Evolutionary conservation across 176 grass and related monocot species (phyloP).

Genomic region (Carex parvula): DNA sequence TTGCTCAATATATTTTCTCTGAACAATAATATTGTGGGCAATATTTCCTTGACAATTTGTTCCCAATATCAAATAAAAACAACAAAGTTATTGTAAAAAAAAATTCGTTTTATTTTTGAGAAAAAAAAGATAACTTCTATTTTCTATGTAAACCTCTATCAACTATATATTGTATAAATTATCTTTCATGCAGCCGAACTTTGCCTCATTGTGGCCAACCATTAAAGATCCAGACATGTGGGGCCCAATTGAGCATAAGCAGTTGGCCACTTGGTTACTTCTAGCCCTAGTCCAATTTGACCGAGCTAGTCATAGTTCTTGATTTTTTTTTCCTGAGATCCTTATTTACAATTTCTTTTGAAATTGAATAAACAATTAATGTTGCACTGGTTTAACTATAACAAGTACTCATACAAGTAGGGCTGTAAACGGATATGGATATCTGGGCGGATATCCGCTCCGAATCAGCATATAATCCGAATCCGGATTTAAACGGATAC

Average conservation of each 20-base stretch:
- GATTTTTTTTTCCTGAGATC: not conserved
- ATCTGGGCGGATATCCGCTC: too few relatives aligned
- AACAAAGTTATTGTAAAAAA: too few relatives aligned
- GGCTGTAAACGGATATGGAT: too few relatives aligned
- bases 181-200: not conserved
- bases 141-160: too few relatives aligned
- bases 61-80: too few relatives aligned
- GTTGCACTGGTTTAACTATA: too few relatives aligned
- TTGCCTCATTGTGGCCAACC: not conserved
- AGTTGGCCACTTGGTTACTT: not conserved
- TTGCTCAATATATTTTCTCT: not conserved
- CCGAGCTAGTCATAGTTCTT: not conserved
- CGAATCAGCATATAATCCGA: too few relatives aligned
- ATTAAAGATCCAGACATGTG: not conserved
- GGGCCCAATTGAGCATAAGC: not conserved
- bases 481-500: too few relatives aligned
- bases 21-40: not conserved
- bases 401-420: too few relatives aligned
- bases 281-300: not conserved
- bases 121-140: too few relatives aligned
- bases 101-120: too few relatives aligned
- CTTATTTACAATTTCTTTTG: not conserved
- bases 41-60: not conserved
- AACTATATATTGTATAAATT: not conserved
- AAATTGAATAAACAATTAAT: not conserved